Base-by-base conservation (phyloP, 1,284 basidiomycete species). In the Meira miltonrushii region DNA sequence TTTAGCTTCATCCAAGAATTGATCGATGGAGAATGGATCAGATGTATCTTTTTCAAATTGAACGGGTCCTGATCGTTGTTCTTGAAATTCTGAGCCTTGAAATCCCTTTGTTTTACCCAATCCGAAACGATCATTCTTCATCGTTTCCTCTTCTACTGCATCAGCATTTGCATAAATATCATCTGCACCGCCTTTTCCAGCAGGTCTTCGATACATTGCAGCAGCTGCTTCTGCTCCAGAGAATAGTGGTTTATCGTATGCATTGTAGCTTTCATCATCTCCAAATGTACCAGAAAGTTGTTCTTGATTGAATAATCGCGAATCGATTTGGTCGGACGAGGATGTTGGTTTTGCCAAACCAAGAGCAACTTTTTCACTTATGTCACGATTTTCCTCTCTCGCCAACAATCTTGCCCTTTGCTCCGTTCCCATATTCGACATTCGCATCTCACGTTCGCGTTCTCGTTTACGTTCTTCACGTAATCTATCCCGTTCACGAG, bases 381-480 rank as follows among this genome's bases (percentile, higher is more conserved):
- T 96, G 77, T 98, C 95, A 71, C 95, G 89, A 78, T 98, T 96
- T 81, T 92, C 92, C 77, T 62, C 96, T 80, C 88, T 86, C 23
- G 93, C 91, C 57, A 98, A 83, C 83, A 91, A 87, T 82, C 95
- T 95, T 23, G 95, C 92, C 6, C 95, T 85, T 78, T 92, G 89
- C 80, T 98, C 95, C 39, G 87, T 87, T 39, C 95, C 95, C 95
- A 99, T 99, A 77, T 97, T 97, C 80, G 85, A 92, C 92, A 98
- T 95, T 60, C 95, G 85, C 87, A 98, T 86, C 81, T 99, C 94
- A 55, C 94, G 87, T 81, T 98, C 93, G 39, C 93, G 86, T 78
- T 98, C 91, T 59, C 87, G 85, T 72, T 90, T 84, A 82, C 96
- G 92, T 83, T 97, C 92, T 56, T 85, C 82, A 56, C 94, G 85